Base-by-base conservation (phyloP, 1,284 basidiomycete genomes). In the Malassezia sp. region DNA sequence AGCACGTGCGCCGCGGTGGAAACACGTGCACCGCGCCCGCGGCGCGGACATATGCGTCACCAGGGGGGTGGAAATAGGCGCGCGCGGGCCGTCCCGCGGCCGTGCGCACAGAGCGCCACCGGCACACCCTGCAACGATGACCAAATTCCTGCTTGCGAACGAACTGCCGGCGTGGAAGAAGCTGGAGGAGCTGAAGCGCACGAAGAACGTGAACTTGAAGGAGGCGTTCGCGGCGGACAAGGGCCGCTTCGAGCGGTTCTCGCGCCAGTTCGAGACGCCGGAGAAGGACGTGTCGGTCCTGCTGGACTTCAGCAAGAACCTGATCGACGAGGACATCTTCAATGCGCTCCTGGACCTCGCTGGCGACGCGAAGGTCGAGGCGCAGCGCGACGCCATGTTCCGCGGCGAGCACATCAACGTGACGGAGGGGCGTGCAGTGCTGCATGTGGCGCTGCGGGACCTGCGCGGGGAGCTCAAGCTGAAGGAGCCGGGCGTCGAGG, bases 351-450 rank as follows among this genome's bases (percentile, higher is more conserved):
- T 96, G 60, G 73, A 77, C 23, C 82, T 96, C 52, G 85, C 82
- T 20, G 78, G 80, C 52, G 88, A 96, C 74, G 88, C 89, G 23
- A 73, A 80, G 47, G 80, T 97, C 53, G 86, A 93, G 77, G 71
- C 77, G 41, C 81, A 79, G 72, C 80, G 89, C 43, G 85, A 96
- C 71, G 82, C 82, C 72, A 93, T 96, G 89, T 96, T 90, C 70
- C 73, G 80, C 1, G 91, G 93, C 45, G 80, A 87, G 72, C 91
- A 95, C 74, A 95, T 97, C 78, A 96, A 97, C 77, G 90, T 88
- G 15, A 91, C 88, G 20, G 91, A 97, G 73, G 90, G 84, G 70
- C 85, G 91, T 49, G 85, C 93, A 5, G 91, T 97, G 6, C 78
- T 97, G 2, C 91, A 97, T 72, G 77, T 95, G 53, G 91, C 93